Base-by-base conservation (phyloP, 345 rosid genomes). In the Nasturtium officinale region DNA sequence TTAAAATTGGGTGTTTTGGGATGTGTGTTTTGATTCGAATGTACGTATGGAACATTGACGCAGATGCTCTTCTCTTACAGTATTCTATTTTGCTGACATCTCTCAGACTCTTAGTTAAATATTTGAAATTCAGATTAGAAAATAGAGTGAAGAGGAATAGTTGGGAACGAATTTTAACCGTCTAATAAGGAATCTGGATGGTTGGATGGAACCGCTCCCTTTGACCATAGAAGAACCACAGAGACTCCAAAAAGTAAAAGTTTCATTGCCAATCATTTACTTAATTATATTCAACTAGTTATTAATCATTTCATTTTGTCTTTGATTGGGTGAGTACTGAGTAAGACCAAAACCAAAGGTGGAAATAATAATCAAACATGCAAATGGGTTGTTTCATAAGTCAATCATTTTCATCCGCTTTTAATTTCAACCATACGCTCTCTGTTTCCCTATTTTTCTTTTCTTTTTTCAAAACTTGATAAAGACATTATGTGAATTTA, bases 151-250 rank as follows among this genome's bases (percentile, higher is more conserved):
- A 33, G 50, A 73, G 56, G 12, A 65, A 65, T 46, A 51, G 72
- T 28, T 65, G 42, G 65, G 72, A 48, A 35, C 51, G 17, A 65
- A 37, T 65, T 58, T 74, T 57, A 65, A 74, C 77, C 77, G 40
- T 65, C 29, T 65, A 74, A 74, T 74, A 38, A 56, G 72, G 77
- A 74, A 74, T 74, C 77, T 74, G 60, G 43, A 65, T 65, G 70
- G 77, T 74, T 74, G 77, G 72, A 65, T 65, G 65, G 59, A 74
- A 74, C 66, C 72, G 65, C 23, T 57, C 54, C 52, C 60, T 74
- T 74, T 74, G 77, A 74, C 77, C 66, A 3, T 26, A 66, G 33
- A 74, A 25, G 60, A 65, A 37, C 77, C 72, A 56, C 60, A 25
- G 0, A 26, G 50, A 74, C 66, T 47, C 64, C 20, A 43, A 55